Evolutionary conservation across 345 rosid genomes (phyloP), one percentile per base, ranked within the genome.

Genomic region (Lepidium sativum): DNA sequence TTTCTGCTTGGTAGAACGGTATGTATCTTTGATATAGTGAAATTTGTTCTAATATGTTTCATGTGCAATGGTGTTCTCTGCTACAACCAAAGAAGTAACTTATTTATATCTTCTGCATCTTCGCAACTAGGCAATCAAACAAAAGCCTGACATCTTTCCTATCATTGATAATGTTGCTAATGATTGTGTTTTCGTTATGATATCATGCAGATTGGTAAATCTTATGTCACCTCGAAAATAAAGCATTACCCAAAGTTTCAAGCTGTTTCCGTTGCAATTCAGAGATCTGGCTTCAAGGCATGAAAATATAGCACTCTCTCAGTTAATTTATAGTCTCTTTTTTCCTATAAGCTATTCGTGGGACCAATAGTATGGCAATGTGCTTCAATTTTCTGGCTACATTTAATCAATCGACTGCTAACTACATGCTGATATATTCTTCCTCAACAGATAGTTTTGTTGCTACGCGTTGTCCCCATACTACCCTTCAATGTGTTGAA

Each of bases 1-100:
- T 95, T 95, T 71, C 78, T 95, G 50, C 89, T 95, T 14, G 97
- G 99, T 53, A 79, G 92, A 84, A 95, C 96, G 18, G 97, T 95
- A 72, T 40, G 85, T 77, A 35, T 73, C 20, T 48, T 54, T 0
- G 4, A 44, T 59, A 27, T 37, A 12, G 2, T 20, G 15, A 41
- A 12, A 56, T 64, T 6, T 39, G 8, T 25, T 63, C 27, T 59
- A 6, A 7, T 51, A 42, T 48, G 21, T 50, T 49, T 65, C 11
- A 4, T 9, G 17, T 57, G 64, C 20, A 39, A 49, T 15, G 16
- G 29, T 20, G 39, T 18, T 39, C 8, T 32, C 4, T 58, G 8
- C 14, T 14, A 27, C 20, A 63, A 45, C 59, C 29, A 32, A 35
- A 43, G 12, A 56, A 57, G 49, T 49, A 29, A 65, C 3, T 21